phyloP scores from a whole-genome alignment of 1,139 yeast genomes.

The Blastobotrys buckinghamii region DNA sequence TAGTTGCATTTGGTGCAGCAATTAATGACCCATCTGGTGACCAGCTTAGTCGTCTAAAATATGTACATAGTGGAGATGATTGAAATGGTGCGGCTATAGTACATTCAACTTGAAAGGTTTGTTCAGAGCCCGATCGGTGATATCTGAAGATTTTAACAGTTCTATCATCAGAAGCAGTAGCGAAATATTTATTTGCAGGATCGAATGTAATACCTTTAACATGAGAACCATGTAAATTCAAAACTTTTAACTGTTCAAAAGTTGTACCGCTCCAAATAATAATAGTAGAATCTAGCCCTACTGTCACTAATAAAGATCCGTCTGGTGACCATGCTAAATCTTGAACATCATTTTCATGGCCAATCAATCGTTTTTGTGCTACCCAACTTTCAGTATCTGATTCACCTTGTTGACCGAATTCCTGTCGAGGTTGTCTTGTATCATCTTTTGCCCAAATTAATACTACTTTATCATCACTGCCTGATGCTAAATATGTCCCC shows the following conservation, averaged over 20 bases:
- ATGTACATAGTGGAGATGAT: slow-evolving; percentile 87
- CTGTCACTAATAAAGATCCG: slow-evolving; percentile 80
- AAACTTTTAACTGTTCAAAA: slow-evolving; percentile 80
- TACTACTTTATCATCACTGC: slow-evolving; percentile 89
- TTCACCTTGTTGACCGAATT: slow-evolving; percentile 46
- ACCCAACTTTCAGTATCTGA: slow-evolving; percentile 89
- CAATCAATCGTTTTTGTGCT: slow-evolving; percentile 82
- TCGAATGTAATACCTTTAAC: slow-evolving; percentile 96
- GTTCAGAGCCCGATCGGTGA: slow-evolving; percentile 59
- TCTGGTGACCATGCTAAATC: slow-evolving; percentile 99
- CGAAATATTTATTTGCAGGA: slow-evolving; percentile 96
- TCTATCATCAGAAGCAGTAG: slow-evolving; percentile 94
- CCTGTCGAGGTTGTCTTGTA: slow-evolving; percentile 38
- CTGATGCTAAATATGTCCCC: slow-evolving; percentile 89
- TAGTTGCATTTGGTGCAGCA: slow-evolving; percentile 95
- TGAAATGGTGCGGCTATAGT: slow-evolving; percentile 77
- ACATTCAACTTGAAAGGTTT: slow-evolving; percentile 81
- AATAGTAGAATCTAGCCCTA: slow-evolving; percentile 86
- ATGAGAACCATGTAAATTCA: slow-evolving; percentile 90
- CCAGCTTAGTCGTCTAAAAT: slow-evolving; percentile 92
- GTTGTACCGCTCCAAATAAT: slow-evolving; percentile 93
- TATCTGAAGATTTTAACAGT: slow-evolving; percentile 83
- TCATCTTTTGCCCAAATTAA: slow-evolving; percentile 92
- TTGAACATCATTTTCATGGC: slow-evolving; percentile 95
- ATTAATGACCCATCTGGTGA: slow-evolving; percentile 97